Percentiles rank a stretch among this genome's conserved stretches.
phyloP scores from a whole-genome alignment of 805 yeast species.

The Candida piceae region DNA sequence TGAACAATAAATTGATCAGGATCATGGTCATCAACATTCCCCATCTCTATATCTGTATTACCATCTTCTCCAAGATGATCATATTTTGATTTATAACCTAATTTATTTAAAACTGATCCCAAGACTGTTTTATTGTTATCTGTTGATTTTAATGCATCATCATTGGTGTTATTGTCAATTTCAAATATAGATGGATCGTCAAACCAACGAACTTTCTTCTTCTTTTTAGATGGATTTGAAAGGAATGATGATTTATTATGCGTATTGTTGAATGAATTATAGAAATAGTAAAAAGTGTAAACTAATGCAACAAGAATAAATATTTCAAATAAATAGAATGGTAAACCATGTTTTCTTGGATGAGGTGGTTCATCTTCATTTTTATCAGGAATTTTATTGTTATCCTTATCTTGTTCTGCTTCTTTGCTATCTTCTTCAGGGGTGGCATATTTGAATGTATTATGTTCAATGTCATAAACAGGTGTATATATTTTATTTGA shows the following conservation, averaged over 20 bases:
- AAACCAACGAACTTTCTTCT: slow-evolving; percentile 32
- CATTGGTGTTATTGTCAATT: slow-evolving; percentile 6
- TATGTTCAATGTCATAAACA: slow-evolving; percentile 19
- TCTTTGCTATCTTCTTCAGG: slow-evolving; percentile 4
- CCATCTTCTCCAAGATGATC: slow-evolving; percentile 23
- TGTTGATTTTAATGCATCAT: background rate
- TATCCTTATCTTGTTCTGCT: background rate
- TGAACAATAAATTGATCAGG: slow-evolving; percentile 42
- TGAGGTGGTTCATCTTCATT: slow-evolving; percentile 1
- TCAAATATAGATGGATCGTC: slow-evolving; percentile 17
- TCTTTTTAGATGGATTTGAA: slow-evolving; percentile 21
- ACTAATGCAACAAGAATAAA: slow-evolving; percentile 17
- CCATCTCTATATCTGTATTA: slow-evolving; percentile 38
- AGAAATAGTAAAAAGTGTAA: slow-evolving; percentile 21
- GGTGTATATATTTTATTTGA: slow-evolving; percentile 22
- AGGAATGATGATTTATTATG: slow-evolving; percentile 19
- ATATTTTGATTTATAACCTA: slow-evolving; percentile 35
- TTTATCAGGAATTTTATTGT: background rate
- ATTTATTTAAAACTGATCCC: slow-evolving; percentile 21
- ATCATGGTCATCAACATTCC: slow-evolving; percentile 34
- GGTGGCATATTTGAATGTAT: background rate
- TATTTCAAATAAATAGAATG: slow-evolving; percentile 23
- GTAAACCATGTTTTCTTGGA: slow-evolving; percentile 6
- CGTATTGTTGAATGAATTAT: slow-evolving; percentile 17
- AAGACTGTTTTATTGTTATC: slow-evolving; percentile 7